phyloP scores from a whole-genome alignment of 768 basidiomycete genomes.

The Boletus edulis region DNA sequence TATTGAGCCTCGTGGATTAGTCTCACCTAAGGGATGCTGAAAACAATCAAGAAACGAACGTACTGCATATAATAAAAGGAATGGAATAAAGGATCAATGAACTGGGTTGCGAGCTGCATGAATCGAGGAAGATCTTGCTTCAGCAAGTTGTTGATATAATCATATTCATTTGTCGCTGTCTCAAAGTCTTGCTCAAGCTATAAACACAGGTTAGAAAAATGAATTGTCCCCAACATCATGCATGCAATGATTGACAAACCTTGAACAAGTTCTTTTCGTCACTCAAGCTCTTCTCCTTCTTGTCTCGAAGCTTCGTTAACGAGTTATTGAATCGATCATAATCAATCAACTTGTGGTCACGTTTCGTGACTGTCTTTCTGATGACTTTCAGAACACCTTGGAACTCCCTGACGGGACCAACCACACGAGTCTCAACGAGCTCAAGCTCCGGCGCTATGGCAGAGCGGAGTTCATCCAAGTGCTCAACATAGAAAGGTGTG shows the following conservation, averaged over 20 bases:
- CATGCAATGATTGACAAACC: slow-evolving; percentile 39
- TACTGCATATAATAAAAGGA: slow-evolving; percentile 99
- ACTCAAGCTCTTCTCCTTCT: slow-evolving; percentile 94
- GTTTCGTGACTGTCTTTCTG: slow-evolving; percentile 92
- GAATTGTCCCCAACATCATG: neutral
- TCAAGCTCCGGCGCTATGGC: slow-evolving; percentile 88
- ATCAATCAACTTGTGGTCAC: slow-evolving; percentile 96
- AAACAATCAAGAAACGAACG: slow-evolving; percentile 33
- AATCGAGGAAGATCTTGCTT: slow-evolving; percentile 95
- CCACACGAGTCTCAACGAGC: slow-evolving; percentile 83
- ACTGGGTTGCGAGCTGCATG: slow-evolving; percentile 80
- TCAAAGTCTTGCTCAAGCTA: slow-evolving; percentile 97
- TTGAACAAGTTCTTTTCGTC: slow-evolving; percentile 99
- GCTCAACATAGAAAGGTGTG: slow-evolving; percentile 65
- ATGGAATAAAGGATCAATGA: slow-evolving; percentile 97
- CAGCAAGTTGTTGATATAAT: slow-evolving; percentile 85
- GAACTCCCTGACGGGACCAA: slow-evolving; percentile 86
- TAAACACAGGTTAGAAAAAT: neutral
- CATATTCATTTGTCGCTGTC: slow-evolving; percentile 87
- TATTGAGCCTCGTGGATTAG: slow-evolving; percentile 63
- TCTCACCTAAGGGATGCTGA: neutral
- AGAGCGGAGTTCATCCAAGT: slow-evolving; percentile 81
- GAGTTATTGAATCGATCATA: slow-evolving; percentile 97
- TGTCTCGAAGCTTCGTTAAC: slow-evolving; percentile 91
- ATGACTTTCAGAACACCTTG: slow-evolving; percentile 84